Percentiles rank a stretch among this genome's conserved stretches.
Evolutionary conservation across 208 protist species (phyloP).

Genomic region (Trypanosoma platydactyli): DNA sequence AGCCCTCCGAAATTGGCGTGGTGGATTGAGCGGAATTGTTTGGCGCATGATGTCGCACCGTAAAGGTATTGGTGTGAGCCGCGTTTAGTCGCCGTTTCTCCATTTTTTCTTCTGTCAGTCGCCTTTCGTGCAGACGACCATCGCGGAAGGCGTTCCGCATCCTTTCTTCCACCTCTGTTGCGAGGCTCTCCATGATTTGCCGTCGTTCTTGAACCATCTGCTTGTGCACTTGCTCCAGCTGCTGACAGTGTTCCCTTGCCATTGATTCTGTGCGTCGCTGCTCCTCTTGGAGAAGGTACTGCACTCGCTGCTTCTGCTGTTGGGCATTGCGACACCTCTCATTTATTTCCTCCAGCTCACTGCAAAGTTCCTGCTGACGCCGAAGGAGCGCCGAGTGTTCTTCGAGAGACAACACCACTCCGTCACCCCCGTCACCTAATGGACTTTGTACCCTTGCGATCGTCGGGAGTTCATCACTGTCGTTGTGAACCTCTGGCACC

Average conservation of each 20-base stretch:
- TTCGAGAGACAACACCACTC: background rate
- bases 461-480: constrained; percentile 2
- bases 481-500: background rate
- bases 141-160: constrained; percentile 73
- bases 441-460: constrained; percentile 14
- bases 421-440: constrained; percentile 7
- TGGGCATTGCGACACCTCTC: constrained; percentile 48
- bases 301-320: constrained; percentile 50
- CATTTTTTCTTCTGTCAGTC: constrained; percentile 27
- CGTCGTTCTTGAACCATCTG: constrained; percentile 73
- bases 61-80: background rate
- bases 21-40: background rate
- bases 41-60: background rate
- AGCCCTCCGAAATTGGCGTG: background rate
- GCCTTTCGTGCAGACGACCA: constrained; percentile 53
- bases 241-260: constrained; percentile 54
- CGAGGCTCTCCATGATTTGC: constrained; percentile 57
- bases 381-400: background rate
- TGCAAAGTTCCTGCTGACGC: constrained; percentile 27
- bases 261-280: constrained; percentile 61
- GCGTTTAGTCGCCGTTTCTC: constrained; percentile 7
- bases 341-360: constrained; percentile 38
- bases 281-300: constrained; percentile 55
- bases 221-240: constrained; percentile 74
- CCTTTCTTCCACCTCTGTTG: constrained; percentile 69